Base-by-base conservation (phyloP, 106 monocot species). In the Dendrobium catenatum region DNA sequence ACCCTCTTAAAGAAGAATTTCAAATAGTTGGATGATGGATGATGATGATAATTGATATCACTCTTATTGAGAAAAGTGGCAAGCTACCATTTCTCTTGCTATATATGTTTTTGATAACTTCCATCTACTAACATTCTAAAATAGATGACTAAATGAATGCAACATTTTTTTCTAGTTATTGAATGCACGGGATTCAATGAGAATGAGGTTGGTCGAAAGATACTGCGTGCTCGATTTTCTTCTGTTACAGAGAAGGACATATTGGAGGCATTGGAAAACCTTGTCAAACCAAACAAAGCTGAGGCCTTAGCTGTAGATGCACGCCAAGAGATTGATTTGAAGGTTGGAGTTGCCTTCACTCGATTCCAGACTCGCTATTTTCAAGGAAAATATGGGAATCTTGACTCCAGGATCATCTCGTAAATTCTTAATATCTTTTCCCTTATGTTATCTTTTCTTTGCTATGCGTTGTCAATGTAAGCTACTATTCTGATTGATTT, bases 311-410 rank as follows among this genome's bases (percentile, higher is more conserved):
- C 97, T 81, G 97, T 94, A 70, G 97, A 98, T 83, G 97, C 97
- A 83, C 89, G 97, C 27, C 97, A 98, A 86, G 94, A 98, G 81
- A 94, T 98, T 70, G 97, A 98, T 86, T 91, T 98, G 87, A 98
- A 98, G 81, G 97, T 98, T 78, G 97, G 97, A 85, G 97, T 94
- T 42, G 94, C 97, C 16, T 98, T 98, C 84, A 98, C 97, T 59
- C 86, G 97, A 68, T 98, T 98, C 81, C 97, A 98, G 80, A 98
- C 97, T 42, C 89, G 94, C 31, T 98, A 94, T 86, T 98, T 98
- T 78, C 97, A 98, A 85, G 94, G 97, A 73, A 98, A 94, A 85
- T 98, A 98, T 86, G 97, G 97, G 55, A 98, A 98, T 76, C 97
- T 98, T 82, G 97, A 98, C 83, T 94, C 97, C 26, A 90, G 91